These are phyloP conservation scores for Trypanosomatidae sp. DNA, from an alignment of 208 protist species.

Conservation along the genomic window DNA sequence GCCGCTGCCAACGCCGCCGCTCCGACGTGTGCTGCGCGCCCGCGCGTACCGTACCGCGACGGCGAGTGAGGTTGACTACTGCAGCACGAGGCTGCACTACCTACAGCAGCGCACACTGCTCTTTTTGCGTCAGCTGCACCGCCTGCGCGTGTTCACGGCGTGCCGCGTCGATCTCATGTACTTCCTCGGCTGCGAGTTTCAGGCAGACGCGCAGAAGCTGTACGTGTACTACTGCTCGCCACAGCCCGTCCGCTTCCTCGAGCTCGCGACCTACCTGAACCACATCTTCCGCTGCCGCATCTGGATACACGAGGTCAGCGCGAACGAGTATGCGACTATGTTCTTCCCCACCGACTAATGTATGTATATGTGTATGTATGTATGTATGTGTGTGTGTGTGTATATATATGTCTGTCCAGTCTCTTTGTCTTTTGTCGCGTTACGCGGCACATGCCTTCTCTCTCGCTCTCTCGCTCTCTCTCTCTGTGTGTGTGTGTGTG, in stretches of 20 bases:
- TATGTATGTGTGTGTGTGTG: constrained; percentile 2
- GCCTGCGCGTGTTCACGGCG: constrained; percentile 14
- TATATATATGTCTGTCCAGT: not conserved
- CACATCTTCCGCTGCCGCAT: constrained; percentile 66
- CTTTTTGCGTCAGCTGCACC: constrained; percentile 13
- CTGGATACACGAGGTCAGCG: constrained; percentile 40
- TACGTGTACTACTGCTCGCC: constrained; percentile 53
- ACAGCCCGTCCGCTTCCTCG: constrained; percentile 33
- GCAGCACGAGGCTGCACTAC: constrained; percentile 4
- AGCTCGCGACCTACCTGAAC: constrained; percentile 57
- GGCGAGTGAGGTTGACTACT: constrained; percentile 5
- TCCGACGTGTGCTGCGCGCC: constrained; percentile 7
- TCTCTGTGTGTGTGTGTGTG: too few species aligned
- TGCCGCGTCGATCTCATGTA: constrained; percentile 48
- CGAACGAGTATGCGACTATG: not conserved
- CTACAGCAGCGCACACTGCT: constrained; percentile 16
- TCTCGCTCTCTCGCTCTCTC: too few species aligned
- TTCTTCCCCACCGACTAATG: not conserved
- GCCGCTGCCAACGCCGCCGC: constrained; percentile 8
- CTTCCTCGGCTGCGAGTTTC: constrained; percentile 62
- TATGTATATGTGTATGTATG: constrained; percentile 4
- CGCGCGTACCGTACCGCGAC: constrained; percentile 17
- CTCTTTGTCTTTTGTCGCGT: too few species aligned
- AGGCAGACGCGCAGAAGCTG: constrained; percentile 65
- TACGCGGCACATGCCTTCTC: constrained; percentile 4